These are phyloP conservation scores for Bryoerythrophyllum caledonicum DNA, from an alignment of 225 moss, liverwort and hornwort species.

Conservation along the genomic window DNA sequence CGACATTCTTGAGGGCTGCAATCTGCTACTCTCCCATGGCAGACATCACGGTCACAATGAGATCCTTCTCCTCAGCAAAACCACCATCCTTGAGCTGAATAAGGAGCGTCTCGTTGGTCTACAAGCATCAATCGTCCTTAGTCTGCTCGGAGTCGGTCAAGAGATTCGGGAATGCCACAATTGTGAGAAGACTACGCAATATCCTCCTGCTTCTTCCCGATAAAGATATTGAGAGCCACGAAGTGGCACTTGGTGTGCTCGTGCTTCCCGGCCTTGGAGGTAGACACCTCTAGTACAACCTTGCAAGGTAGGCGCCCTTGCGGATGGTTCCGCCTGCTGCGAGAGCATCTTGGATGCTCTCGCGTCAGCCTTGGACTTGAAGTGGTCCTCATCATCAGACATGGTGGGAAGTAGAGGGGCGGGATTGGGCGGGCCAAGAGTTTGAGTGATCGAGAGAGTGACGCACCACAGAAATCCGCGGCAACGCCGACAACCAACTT, in stretches of 20 bases:
- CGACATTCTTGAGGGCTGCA: conserved; percentile 87
- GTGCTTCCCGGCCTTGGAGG: conserved; percentile 98
- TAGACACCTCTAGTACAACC: conserved; percentile 97
- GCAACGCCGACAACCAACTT: neutral
- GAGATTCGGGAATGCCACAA: conserved; percentile 90
- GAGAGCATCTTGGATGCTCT: conserved; percentile 73
- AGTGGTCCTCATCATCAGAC: conserved; percentile 75
- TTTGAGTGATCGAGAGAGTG: neutral
- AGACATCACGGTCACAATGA: conserved; percentile 92
- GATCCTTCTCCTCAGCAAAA: conserved; percentile 81
- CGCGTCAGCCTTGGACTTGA: conserved; percentile 73
- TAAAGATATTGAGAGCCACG: conserved; percentile 94
- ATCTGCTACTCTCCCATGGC: conserved; percentile 99
- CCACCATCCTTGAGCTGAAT: conserved; percentile 86
- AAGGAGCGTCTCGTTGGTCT: conserved; percentile 81
- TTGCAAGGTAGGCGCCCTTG: conserved; percentile 63
- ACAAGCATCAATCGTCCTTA: conserved; percentile 89
- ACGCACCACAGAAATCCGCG: neutral
- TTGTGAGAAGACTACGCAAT: conserved; percentile 98
- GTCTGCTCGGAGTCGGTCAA: conserved; percentile 68
- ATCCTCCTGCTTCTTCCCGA: conserved; percentile 98
- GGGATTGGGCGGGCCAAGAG: neutral
- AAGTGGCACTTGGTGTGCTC: conserved; percentile 99
- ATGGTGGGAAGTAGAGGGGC: conserved; percentile 49
- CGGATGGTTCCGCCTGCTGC: conserved; percentile 74